Percentiles rank a stretch among this genome's conserved stretches.
These are phyloP conservation scores for Talaromyces stipitatus DNA, from an alignment of 495 filamentous ascomycete species.

Conservation along the genomic window DNA sequence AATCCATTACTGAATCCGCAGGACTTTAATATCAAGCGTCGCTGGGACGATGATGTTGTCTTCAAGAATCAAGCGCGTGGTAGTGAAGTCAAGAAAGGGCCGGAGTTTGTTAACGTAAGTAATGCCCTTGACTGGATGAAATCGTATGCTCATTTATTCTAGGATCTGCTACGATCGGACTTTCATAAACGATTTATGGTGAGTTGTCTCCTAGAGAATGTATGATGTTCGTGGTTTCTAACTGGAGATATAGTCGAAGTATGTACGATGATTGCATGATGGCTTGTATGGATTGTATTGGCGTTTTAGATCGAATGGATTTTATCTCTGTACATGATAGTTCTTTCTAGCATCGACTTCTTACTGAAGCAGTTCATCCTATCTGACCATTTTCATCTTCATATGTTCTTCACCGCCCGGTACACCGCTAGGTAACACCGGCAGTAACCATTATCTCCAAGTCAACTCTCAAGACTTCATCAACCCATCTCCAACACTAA, in stretches of 20 bases:
- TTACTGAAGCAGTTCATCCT: background rate
- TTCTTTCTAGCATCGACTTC: background rate
- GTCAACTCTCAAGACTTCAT: too few relatives aligned
- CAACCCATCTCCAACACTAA: too few relatives aligned
- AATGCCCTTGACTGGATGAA: background rate
- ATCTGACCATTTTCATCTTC: too few relatives aligned
- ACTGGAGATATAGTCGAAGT: constrained; percentile 49
- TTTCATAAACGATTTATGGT: constrained; percentile 98
- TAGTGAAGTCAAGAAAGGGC: constrained; percentile 86
- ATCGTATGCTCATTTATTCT: constrained; percentile 15
- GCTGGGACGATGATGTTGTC: constrained; percentile 99
- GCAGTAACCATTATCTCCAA: too few relatives aligned
- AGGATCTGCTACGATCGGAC: constrained; percentile 89
- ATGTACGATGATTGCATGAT: constrained; percentile 47
- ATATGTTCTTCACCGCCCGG: too few relatives aligned
- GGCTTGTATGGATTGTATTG: background rate
- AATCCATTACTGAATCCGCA: constrained; percentile 81
- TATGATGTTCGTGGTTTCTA: constrained; percentile 17
- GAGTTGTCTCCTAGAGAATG: constrained; percentile 22
- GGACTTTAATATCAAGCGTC: constrained; percentile 38
- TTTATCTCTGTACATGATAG: background rate
- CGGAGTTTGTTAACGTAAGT: constrained; percentile 92
- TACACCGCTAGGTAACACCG: too few relatives aligned
- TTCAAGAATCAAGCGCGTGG: constrained; percentile 98
- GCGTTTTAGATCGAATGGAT: background rate